A percentile compares a stretch with the other conserved stretches of the same genome.
These are phyloP conservation scores for Dothidotthia symphoricarpi DNA, from an alignment of 2,329 filamentous ascomycete species.

Conservation along the genomic window DNA sequence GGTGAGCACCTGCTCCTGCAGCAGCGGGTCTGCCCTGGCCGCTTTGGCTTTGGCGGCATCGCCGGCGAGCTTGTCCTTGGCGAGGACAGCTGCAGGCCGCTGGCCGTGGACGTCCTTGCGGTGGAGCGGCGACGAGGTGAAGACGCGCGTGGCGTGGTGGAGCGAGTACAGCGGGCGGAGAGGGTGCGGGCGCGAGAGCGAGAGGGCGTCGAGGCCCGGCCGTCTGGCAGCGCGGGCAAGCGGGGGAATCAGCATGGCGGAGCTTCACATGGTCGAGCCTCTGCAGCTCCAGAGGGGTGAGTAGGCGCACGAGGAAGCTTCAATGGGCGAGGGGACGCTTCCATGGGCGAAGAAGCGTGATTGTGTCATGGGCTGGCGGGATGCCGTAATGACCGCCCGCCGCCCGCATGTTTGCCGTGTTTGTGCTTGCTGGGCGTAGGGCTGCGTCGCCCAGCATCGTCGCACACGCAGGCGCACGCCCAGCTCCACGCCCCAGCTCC, in stretches of 20 bases:
- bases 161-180: slow-evolving; percentile 8
- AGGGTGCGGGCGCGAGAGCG: slow-evolving; percentile 19
- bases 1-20: slow-evolving; percentile 63
- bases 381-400: slow-evolving; percentile 6
- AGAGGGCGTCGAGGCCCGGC: slow-evolving; percentile 23
- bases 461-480: slow-evolving; percentile 3
- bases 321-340: slow-evolving; percentile 5
- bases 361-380: slow-evolving; percentile 11
- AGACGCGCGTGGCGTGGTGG: slow-evolving; percentile 39
- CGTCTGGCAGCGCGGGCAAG: slow-evolving; percentile 37
- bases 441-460: background rate
- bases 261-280: slow-evolving; percentile 22
- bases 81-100: slow-evolving; percentile 27
- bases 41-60: slow-evolving; percentile 19
- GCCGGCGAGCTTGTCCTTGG: slow-evolving; percentile 23
- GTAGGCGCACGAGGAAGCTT: slow-evolving; percentile 1
- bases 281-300: background rate
- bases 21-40: slow-evolving; percentile 46
- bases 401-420: slow-evolving; percentile 14
- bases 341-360: slow-evolving; percentile 3
- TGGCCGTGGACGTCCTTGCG: slow-evolving; percentile 45
- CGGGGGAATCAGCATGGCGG: slow-evolving; percentile 36
- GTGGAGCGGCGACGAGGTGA: slow-evolving; percentile 46
- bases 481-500: slow-evolving; percentile 6
- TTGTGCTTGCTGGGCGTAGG: slow-evolving; percentile 9